Conservation (phyloP, 768 basidiomycete species). For the Strobilomyces dryophilus region DNA sequence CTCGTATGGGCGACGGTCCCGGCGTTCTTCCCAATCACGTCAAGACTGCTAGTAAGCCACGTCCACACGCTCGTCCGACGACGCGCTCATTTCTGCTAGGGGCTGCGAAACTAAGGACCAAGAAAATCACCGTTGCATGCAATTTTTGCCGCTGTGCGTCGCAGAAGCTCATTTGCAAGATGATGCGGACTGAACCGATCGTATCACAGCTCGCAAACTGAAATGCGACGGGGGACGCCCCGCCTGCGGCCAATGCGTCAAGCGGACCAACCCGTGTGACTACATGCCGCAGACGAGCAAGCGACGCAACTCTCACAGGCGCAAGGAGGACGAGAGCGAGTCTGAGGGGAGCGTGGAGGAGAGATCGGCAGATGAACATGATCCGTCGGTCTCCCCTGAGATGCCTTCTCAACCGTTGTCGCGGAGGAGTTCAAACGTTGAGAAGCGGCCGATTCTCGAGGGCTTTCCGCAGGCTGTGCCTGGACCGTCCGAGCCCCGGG, state of each 20-base stretch:
- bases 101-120: constrained; percentile 63
- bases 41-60: constrained; percentile 35
- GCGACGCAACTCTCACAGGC: constrained; percentile 61
- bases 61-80: constrained; percentile 4
- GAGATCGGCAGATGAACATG: constrained; percentile 46
- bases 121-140: constrained; percentile 87
- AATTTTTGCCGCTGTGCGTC: constrained; percentile 86
- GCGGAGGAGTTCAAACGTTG: constrained; percentile 34
- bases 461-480: constrained; percentile 28
- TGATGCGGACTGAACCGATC: constrained; percentile 17
- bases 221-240: constrained; percentile 87
- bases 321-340: constrained; percentile 54
- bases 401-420: constrained; percentile 32
- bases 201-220: constrained; percentile 67
- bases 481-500: constrained; percentile 42
- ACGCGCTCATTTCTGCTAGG: constrained; percentile 33
- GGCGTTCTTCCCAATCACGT: constrained; percentile 27
- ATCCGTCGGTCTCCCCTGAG: constrained; percentile 57
- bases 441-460: constrained; percentile 33
- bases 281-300: constrained; percentile 73
- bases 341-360: constrained; percentile 65
- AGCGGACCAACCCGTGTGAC: constrained; percentile 74
- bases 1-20: constrained; percentile 39
- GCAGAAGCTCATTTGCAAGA: constrained; percentile 9
- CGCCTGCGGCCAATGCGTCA: constrained; percentile 77